Base-by-base conservation (phyloP, 2,329 filamentous ascomycete genomes). In the Neurospora crassa region DNA sequence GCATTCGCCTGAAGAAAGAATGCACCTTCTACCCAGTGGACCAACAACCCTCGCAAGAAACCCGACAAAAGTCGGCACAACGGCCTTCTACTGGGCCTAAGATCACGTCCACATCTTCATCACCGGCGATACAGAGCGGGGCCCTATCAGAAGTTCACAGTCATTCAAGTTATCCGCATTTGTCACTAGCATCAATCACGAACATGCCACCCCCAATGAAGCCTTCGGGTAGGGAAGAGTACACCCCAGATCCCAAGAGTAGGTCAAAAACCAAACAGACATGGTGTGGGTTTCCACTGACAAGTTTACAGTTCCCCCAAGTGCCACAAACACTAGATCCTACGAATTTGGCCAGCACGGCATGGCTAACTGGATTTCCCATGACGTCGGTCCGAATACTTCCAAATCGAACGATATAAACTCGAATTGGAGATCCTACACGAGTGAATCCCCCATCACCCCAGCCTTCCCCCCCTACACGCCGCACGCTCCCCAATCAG, bases 11-110 rank as follows among this genome's bases (percentile, higher is more conserved):
- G 78, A 96, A 96, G 81, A 97, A 97, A 78, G 93, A 97, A 75
- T 98, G 95, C 81, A 93, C 91, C 79, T 98, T 97, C 81, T 92
- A 90, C 76, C 92, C 94, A 0, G 94, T 97, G 29, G 94, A 97
- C 74, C 92, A 94, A 79, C 87, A 89, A 75, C 88, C 87, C 37
- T 84, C 79, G 40, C 78, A 82, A 67, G 82, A 86, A 34, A 76
- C 80, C 24, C 81, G 82, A 70, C 81, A 83, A 47, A 86, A 84
- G 74, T 80, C 79, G 71, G 75, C 79, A 3, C 78, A 81, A 20
- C 81, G 81, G 69, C 78, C 81, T 45, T 80, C 82, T 5, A 78
- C 80, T 16, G 81, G 81, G 8, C 78, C 81, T 40, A 83, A 81
- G 73, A 77, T 80, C 53, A 77, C 79, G 20, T 86, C 86, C 5